phyloP scores from a whole-genome alignment of 306 rosid genomes.

The Trichosanthes truncata region DNA sequence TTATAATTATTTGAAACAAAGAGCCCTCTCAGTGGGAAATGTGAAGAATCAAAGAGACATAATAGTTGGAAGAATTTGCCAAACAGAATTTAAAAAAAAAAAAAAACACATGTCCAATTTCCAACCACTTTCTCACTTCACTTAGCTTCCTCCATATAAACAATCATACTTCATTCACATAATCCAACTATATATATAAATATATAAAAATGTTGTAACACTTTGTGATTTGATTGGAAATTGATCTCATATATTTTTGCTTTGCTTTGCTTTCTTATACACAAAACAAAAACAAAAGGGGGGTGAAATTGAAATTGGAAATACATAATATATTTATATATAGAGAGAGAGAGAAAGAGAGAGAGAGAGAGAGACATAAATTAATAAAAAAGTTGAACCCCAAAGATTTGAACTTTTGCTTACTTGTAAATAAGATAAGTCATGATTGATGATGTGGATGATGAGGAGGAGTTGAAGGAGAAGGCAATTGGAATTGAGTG shows the following conservation, averaged over 20 bases:
- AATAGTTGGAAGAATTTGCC: not conserved
- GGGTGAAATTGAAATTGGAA: not conserved
- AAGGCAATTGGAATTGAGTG: not conserved
- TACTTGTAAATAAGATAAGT: not conserved
- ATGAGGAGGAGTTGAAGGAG: not conserved
- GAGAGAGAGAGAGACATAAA: not conserved
- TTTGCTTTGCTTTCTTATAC: not conserved
- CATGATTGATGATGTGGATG: not conserved
- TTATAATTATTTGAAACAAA: not conserved
- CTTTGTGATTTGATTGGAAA: not conserved
- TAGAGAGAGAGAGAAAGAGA: too few species aligned
- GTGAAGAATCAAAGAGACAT: not conserved
- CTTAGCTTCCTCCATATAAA: too few species aligned
- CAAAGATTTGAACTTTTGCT: not conserved
- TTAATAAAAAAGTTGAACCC: not conserved
- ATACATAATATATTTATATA: not conserved
- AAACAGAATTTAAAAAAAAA: not conserved
- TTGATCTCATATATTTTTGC: not conserved
- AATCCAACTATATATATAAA: not conserved
- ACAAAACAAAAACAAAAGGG: not conserved
- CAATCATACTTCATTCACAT: not conserved
- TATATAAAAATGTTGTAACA: not conserved
- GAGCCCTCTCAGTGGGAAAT: not conserved
- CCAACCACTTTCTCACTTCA: not conserved
- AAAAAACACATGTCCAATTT: not conserved